Base-by-base conservation (phyloP, 768 basidiomycete genomes). In the Tricholoma terreum region DNA sequence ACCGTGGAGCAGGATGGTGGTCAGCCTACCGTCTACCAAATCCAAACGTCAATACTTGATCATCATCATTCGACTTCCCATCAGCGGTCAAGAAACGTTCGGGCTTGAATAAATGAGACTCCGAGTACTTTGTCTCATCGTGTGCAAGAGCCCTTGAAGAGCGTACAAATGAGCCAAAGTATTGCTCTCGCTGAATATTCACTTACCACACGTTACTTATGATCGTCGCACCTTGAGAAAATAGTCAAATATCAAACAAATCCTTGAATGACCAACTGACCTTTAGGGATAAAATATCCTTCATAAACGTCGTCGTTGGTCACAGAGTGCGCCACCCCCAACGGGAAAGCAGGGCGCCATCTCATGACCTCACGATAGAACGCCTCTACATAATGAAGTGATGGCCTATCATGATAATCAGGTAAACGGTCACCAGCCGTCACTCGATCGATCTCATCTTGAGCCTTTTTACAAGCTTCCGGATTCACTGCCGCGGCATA, bases 81-180 rank as follows among this genome's bases (percentile, higher is more conserved):
- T 69, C 56, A 9, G 58, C 49, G 2, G 59, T 72, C 52, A 87
- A 63, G 70, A 80, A 83, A 38, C 85, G 75, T 57, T 82, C 80
- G 3, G 86, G 86, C n/a, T 75, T 71, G 68, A 86, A 86, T 1
- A 58, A 59, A 53, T 78, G 73, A 4, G 86, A 77, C 40, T 83
- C 71, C 9, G 75, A 72, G 69, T 84, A 86, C 55, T 69, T 73
- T 0, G 58, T 63, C 52, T 76, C 75, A 64, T 86, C 80, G 58
- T 81, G 83, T 8, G 75, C 72, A 52, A 81, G 76, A 2, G 70
- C 77, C 78, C 79, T 81, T 5, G 1, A 42, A 6, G 6, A 54
- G 40, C n/a, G 21, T 56, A 58, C 34, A 54, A 50, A 38, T 65
- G 42, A 54, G 58, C 52, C 2, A 56, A 43, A 10, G 6, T 11